A percentile compares a stretch with the other conserved stretches of the same genome.
Conservation (phyloP, 352 stramenopile species). For the Phytopythium mirpurense region DNA sequence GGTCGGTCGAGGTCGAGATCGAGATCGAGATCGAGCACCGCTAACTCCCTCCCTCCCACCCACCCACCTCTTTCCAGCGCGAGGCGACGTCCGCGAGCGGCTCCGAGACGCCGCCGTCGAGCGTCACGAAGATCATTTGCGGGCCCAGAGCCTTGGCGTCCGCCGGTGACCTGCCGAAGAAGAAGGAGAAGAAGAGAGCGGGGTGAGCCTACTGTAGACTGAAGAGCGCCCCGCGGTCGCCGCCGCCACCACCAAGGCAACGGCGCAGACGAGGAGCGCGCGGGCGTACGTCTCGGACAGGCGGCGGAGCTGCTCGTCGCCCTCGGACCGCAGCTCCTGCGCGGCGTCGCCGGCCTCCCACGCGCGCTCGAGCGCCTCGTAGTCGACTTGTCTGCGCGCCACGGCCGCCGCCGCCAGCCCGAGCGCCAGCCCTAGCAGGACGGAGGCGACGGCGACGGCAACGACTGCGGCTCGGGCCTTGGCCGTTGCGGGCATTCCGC, state of each 20-base stretch:
- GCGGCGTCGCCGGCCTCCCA: constrained; percentile 51
- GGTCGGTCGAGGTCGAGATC: no score
- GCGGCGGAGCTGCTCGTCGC: constrained; percentile 45
- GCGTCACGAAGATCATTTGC: constrained; percentile 79
- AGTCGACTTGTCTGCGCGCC: constrained; percentile 38
- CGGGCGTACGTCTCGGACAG: constrained; percentile 29
- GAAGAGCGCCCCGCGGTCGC: no score
- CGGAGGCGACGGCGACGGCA: not conserved
- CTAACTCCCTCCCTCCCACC: no score
- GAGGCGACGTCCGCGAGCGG: constrained; percentile 37
- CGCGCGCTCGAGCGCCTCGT: constrained; percentile 53
- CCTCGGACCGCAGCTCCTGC: constrained; percentile 36
- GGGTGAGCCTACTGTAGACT: no score
- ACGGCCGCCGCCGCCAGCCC: not conserved
- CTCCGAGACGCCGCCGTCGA: constrained; percentile 22
- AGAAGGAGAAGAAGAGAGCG: no score
- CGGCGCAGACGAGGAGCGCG: no score
- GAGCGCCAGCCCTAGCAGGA: not conserved
- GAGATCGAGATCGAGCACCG: no score
- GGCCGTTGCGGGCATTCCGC: not conserved
- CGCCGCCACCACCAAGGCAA: no score
- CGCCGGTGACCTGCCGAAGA: constrained; percentile 23
- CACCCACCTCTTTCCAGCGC: constrained; percentile 77
- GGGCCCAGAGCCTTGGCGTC: constrained; percentile 52
- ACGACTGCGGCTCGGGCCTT: not conserved